These are phyloP conservation scores for Dactylellina haptotyla DNA, from an alignment of 2,329 filamentous ascomycete species.

Conservation along the genomic window DNA sequence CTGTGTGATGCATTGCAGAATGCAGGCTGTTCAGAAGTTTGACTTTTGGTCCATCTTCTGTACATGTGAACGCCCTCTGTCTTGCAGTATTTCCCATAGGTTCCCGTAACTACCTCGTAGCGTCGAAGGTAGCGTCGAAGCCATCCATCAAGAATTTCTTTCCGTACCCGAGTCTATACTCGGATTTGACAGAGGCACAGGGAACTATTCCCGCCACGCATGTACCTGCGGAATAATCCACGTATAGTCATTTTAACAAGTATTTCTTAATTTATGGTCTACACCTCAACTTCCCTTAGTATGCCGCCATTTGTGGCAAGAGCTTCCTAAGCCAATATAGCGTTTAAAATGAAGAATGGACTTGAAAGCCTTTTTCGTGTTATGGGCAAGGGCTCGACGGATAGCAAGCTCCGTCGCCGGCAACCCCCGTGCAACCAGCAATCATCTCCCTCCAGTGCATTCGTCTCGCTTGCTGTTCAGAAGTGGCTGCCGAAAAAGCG, in stretches of 20 bases:
- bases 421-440: constrained; percentile 52
- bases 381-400: constrained; percentile 41
- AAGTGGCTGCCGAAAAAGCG: constrained; percentile 54
- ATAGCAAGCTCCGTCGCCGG: constrained; percentile 51
- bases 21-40: constrained; percentile 32
- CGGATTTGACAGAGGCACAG: constrained; percentile 7
- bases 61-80: constrained; percentile 41
- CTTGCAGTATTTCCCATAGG: constrained; percentile 35
- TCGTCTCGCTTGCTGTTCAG: constrained; percentile 22
- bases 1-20: constrained; percentile 36
- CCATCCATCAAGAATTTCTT: constrained; percentile 13
- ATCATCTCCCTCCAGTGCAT: constrained; percentile 5
- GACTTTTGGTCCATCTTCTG: constrained; percentile 25
- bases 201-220: constrained; percentile 28
- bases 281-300: constrained; percentile 29
- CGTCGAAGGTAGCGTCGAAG: neutral
- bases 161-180: constrained; percentile 36
- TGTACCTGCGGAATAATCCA: constrained; percentile 43
- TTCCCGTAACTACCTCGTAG: neutral
- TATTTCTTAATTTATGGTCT: constrained; percentile 14
- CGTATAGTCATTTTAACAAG: constrained; percentile 8
- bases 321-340: constrained; percentile 47
- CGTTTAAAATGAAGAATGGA: constrained; percentile 8
- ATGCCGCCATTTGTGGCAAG: constrained; percentile 26
- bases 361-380: constrained; percentile 6